A percentile compares a stretch with the other conserved stretches of the same genome.
Conservation (phyloP, 371 early-diverging fungal species). For the Rhizomucor pusillus region DNA sequence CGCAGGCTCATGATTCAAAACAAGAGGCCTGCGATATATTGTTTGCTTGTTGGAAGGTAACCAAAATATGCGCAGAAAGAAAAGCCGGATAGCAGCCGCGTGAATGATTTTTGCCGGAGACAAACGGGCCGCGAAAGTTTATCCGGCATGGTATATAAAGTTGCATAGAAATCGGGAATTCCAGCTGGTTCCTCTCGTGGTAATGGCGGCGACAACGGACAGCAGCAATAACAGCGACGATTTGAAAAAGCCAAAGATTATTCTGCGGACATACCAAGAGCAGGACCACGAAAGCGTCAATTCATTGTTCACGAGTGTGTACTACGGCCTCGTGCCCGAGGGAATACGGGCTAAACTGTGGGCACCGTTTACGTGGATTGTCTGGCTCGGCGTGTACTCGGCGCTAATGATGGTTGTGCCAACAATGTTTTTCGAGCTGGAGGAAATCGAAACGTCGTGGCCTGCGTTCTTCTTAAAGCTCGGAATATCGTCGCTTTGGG, state of each 20-base stretch:
- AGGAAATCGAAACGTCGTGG: conserved; percentile 8
- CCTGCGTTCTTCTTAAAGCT: conserved; percentile 16
- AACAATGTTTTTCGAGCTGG: conserved; percentile 10
- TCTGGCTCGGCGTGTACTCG: conserved; percentile 38
- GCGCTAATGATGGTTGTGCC: conserved; percentile 25
- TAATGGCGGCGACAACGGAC: too few species aligned
- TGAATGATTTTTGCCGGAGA: too few species aligned
- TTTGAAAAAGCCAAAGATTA: conserved; percentile 22
- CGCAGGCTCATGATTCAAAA: too few species aligned
- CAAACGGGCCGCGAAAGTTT: too few species aligned
- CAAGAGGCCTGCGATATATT: too few species aligned
- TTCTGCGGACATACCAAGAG: conserved; percentile 34
- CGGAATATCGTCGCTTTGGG: conserved; percentile 31
- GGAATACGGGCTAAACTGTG: conserved; percentile 43
- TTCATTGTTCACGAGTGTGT: conserved; percentile 21
- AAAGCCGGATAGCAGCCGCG: too few species aligned
- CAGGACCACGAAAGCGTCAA: conserved; percentile 27
- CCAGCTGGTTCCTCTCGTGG: too few species aligned
- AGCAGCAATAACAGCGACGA: background rate
- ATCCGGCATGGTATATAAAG: too few species aligned
- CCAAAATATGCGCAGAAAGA: too few species aligned
- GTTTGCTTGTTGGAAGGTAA: too few species aligned
- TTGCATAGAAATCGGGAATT: too few species aligned
- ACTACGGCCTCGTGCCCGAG: conserved; percentile 37
- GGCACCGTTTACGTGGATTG: conserved; percentile 35